Evolutionary conservation across 2,329 filamentous ascomycete species (phyloP), one percentile per base, ranked within the genome.

Genomic region (Teratosphaeria zuluensis): DNA sequence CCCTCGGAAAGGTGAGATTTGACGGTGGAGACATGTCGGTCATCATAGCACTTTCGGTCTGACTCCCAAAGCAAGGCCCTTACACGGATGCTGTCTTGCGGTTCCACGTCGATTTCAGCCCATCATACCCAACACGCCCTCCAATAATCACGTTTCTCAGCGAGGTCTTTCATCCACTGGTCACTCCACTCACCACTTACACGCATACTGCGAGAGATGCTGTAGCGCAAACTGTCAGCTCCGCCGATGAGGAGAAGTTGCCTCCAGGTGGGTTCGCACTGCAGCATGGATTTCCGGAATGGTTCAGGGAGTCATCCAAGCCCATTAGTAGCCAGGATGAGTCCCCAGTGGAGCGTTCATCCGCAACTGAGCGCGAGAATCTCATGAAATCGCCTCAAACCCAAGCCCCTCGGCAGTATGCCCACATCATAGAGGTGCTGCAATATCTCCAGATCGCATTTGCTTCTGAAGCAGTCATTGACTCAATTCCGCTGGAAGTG

Each of bases 131-230:
- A 12, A 76, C 80, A 56, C 76, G 89, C 21, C 89, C 92, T 55
- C 94, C 94, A 9, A 79, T 92, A 19, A 84, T 99, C 64, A 92
- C 87, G 57, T 96, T 99, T 74, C 83, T 85, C 53, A 95, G 90
- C 65, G 92, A 97, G 71, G 87, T 97, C 65, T 99, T 97, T 73
- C 92, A 99, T 72, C 92, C 92, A 19, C 80, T 99, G 51, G 86
- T 97, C 65, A 91, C 92, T 7, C 92, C 94, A 42, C 80, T 95
- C 62, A 96, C 91, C n/a, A 96, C 90, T 3, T 95, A 96, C 75
- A 94, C 90, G 70, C 95, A 95, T 77, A 88, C 90, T 51, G 91
- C 89, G 62, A 86, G 88, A 59, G 84, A 88, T 38, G 84, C 88
- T 61, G 86, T 85, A 61, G 82, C 83, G 58, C 89, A 89, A 54